phyloP scores from a whole-genome alignment of 345 rosid species.

The Lepidium sativum region DNA sequence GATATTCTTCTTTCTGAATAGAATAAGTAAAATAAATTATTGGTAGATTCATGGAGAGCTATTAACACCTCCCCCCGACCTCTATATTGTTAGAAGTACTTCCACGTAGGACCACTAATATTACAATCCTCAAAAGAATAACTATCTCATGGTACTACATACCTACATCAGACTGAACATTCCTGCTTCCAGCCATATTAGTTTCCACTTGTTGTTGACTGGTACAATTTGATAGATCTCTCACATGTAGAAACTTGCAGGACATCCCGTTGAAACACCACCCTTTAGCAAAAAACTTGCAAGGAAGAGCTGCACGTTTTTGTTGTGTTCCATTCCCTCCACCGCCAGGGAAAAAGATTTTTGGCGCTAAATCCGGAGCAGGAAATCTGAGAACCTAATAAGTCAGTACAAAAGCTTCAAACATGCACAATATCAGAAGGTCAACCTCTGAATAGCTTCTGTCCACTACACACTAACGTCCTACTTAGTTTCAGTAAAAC shows the following conservation, averaged over 20 bases:
- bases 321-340: constrained; percentile 27
- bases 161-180: constrained; percentile 47
- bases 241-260: constrained; percentile 74
- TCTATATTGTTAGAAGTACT: neutral
- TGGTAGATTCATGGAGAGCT: neutral
- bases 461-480: constrained; percentile 9
- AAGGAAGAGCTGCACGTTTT: constrained; percentile 47
- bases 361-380: constrained; percentile 28
- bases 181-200: constrained; percentile 28
- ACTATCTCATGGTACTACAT: constrained; percentile 12
- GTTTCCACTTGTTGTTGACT: constrained; percentile 25
- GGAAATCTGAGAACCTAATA: constrained; percentile 43
- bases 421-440: constrained; percentile 17
- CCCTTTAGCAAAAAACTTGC: constrained; percentile 70
- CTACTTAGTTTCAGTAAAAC: constrained; percentile 1
- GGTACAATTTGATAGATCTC: constrained; percentile 21
- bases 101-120: neutral
- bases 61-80: neutral
- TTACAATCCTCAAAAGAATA: constrained; percentile 13
- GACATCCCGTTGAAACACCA: constrained; percentile 75
- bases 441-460: neutral
- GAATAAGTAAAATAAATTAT: neutral
- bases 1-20: constrained; percentile 14
- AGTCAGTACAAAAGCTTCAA: constrained; percentile 22
- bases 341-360: constrained; percentile 29